Evolutionary conservation across 78 protist genomes (phyloP), one percentile per base, ranked within the genome.

Genomic region (Chrysochromulina parva): DNA sequence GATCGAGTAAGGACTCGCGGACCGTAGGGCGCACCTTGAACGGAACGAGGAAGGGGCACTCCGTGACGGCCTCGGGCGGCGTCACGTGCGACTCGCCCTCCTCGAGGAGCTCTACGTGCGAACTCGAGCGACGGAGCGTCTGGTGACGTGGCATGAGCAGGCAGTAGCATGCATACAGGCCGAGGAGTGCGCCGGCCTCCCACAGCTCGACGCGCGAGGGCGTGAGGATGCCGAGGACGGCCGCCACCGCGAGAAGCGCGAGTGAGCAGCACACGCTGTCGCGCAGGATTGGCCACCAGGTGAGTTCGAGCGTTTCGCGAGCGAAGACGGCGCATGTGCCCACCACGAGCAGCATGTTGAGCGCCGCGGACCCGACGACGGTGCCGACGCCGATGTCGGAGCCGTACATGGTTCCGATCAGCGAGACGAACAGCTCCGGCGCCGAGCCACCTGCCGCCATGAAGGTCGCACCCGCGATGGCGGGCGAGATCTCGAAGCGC

Each of bases 401-500:
- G 14, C 22, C 57, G 58, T 7, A 38, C 38, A 91, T 11, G 60
- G 38, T 9, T 1, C 91, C 91, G 24, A 88, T 65, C 47, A 94
- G n/a, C 9, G 94, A 9, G 19, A 91, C 73, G 66, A 90, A 60
- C n/a, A 94, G 85, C 84, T 94, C 93, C 1, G 95, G 95, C 53
- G 94, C 92, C 17, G 89, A 69, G 5, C 82, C 81, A 0, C 95
- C 95, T 0, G 92, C 92, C 0, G 95, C 95, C 89, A 87, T 88
- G 66, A 94, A 13, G n/a, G 94, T 94, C 3, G 95, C 95, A 22
- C 95, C 94, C 17, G 92, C 92, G 6, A 90, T 92, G 54, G 13
- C 84, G 47, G 7, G 28, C 54, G 50, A 14, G 17, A 74, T 11
- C 20, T 26, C 19, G 17, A 7, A 74, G 54, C 84, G 50, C 84